Conservation (phyloP, 2,329 filamentous ascomycete species). For the Fusarium pininemorale region DNA sequence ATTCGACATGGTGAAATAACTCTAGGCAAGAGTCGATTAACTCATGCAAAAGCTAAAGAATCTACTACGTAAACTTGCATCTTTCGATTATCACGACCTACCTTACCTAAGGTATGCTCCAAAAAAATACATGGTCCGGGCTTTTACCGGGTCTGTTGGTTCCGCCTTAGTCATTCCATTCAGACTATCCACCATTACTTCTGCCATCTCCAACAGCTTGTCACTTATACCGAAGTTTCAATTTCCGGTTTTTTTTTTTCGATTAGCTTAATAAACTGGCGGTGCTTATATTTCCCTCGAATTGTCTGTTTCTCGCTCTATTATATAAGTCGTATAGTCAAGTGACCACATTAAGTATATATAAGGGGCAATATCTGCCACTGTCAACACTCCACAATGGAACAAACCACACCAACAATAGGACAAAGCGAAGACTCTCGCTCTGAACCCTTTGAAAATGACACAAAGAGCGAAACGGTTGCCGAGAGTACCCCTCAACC, state of each 20-base stretch:
- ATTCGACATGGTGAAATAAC: conserved; percentile 51
- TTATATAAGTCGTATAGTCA: conserved; percentile 22
- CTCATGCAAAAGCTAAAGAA: conserved; percentile 32
- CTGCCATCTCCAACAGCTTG: not conserved
- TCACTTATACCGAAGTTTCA: conserved; percentile 19
- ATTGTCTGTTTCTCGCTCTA: not conserved
- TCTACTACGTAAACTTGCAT: conserved; percentile 38
- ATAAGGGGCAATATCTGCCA: not conserved
- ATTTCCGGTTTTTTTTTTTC: not conserved
- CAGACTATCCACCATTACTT: conserved; percentile 3
- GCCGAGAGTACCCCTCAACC: conserved; percentile 37
- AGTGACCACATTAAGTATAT: conserved; percentile 21
- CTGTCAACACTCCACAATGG: conserved; percentile 39
- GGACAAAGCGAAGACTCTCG: conserved; percentile 41
- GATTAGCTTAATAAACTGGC: conserved; percentile 6
- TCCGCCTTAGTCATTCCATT: conserved; percentile 41
- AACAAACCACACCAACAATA: conserved; percentile 37
- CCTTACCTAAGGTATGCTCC: conserved; percentile 12
- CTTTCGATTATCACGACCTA: conserved; percentile 38
- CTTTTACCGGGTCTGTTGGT: conserved; percentile 35
- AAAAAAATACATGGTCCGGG: conserved; percentile 39
- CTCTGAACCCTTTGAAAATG: conserved; percentile 41
- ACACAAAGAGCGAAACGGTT: conserved; percentile 40
- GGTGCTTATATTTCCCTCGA: not conserved
- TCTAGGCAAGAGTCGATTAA: conserved; percentile 13